Evolutionary conservation across 1,284 basidiomycete genomes (phyloP).

Genomic region (Ganoderma meredithae): DNA sequence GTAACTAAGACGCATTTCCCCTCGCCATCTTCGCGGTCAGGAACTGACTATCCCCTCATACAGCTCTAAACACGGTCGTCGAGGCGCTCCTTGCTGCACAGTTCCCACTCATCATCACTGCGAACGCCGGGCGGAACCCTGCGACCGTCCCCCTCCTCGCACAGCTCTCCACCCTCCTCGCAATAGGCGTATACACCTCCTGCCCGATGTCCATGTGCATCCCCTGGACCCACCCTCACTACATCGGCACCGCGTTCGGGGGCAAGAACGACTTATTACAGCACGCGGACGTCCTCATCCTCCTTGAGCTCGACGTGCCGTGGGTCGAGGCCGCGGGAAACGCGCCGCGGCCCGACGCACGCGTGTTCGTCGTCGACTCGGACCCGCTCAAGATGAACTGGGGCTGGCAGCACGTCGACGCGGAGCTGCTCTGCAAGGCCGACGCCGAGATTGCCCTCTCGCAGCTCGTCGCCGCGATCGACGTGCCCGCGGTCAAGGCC

Average conservation of each 20-base stretch:
- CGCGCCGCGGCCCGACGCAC: slow-evolving; percentile 50
- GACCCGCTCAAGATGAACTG: slow-evolving; percentile 66
- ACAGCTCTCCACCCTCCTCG: slow-evolving; percentile 53
- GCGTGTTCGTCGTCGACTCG: slow-evolving; percentile 67
- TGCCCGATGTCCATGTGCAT: slow-evolving; percentile 62
- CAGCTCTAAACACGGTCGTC: slow-evolving; percentile 53
- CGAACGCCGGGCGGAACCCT: slow-evolving; percentile 65
- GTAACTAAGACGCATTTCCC: no score
- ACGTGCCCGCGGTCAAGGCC: slow-evolving; percentile 20
- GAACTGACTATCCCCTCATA: no score
- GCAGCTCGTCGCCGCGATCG: slow-evolving; percentile 50
- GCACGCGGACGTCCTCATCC: slow-evolving; percentile 65
- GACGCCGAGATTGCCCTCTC: slow-evolving; percentile 60
- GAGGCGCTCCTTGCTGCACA: slow-evolving; percentile 56
- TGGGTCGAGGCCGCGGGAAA: slow-evolving; percentile 63
- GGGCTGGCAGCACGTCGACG: slow-evolving; percentile 63
- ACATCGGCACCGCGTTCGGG: slow-evolving; percentile 57
- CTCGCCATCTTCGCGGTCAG: no score
- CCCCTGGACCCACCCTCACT: slow-evolving; percentile 64
- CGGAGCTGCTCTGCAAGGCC: slow-evolving; percentile 63
- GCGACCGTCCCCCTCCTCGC: slow-evolving; percentile 55
- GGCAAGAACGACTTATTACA: slow-evolving; percentile 55
- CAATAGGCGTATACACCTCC: slow-evolving; percentile 61
- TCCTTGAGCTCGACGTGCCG: slow-evolving; percentile 70
- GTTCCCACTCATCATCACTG: slow-evolving; percentile 70